phyloP scores from a whole-genome alignment of 176 grass and related monocot genomes.

The Avena atlantica region DNA sequence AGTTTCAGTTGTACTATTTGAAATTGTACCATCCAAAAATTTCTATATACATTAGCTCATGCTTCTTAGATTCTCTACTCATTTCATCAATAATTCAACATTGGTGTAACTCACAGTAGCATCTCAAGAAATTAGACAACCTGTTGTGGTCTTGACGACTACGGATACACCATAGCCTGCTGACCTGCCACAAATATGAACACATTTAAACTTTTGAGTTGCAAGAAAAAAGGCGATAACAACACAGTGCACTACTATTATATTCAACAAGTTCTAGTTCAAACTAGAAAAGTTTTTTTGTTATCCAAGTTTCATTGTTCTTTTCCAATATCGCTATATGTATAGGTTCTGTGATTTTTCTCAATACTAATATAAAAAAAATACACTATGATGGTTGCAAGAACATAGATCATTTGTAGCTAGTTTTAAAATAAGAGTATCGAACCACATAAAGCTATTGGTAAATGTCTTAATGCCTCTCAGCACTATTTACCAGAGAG shows the following conservation, averaged over 20 bases:
- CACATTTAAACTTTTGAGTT: neutral
- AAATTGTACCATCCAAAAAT: constrained; percentile 54
- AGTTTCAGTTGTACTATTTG: no score
- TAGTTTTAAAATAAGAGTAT: no score
- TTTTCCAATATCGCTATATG: no score
- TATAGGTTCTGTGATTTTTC: no score
- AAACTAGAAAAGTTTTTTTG: neutral
- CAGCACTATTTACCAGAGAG: no score
- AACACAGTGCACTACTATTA: neutral
- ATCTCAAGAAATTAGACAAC: constrained; percentile 83
- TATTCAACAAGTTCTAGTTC: neutral
- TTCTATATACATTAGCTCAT: constrained; percentile 69
- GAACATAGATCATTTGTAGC: no score
- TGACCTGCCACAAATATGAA: constrained; percentile 65
- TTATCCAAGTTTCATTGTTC: no score
- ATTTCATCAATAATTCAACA: constrained; percentile 55
- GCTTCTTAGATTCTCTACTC: constrained; percentile 66
- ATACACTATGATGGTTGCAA: no score
- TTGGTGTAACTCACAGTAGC: constrained; percentile 61
- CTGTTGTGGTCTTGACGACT: constrained; percentile 86
- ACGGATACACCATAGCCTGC: constrained; percentile 86
- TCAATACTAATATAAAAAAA: no score
- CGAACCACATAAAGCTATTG: no score
- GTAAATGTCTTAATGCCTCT: no score
- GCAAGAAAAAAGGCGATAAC: constrained; percentile 8